Percentiles rank a stretch among this genome's conserved stretches.
phyloP scores from a whole-genome alignment of 108 stramenopile genomes.

The Cyclotella distinguenda region DNA sequence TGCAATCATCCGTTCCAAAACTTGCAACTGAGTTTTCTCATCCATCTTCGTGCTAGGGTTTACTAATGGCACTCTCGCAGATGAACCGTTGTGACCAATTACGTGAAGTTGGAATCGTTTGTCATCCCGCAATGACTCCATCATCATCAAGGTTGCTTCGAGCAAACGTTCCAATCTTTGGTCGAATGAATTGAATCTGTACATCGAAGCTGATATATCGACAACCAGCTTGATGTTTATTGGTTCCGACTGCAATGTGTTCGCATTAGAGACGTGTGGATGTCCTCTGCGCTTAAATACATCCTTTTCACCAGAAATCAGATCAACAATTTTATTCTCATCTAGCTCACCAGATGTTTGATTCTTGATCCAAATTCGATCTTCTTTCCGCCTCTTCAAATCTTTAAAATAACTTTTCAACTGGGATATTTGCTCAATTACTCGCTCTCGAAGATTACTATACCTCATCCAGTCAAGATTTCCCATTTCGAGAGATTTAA shows the following conservation, averaged over 20 bases:
- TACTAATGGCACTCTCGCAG: constrained; percentile 59
- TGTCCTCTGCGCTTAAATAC: constrained; percentile 84
- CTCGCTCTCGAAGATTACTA: constrained; percentile 47
- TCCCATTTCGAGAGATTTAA: constrained; percentile 81
- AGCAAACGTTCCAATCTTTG: constrained; percentile 70
- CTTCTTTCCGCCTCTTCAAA: constrained; percentile 53
- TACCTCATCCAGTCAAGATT: constrained; percentile 75
- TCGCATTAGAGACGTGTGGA: constrained; percentile 31
- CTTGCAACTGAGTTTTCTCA: constrained; percentile 57
- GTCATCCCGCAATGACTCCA: constrained; percentile 77
- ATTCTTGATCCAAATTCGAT: constrained; percentile 78
- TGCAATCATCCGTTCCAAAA: constrained; percentile 85
- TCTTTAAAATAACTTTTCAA: constrained; percentile 58
- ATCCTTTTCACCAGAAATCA: constrained; percentile 73
- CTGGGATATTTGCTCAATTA: constrained; percentile 58
- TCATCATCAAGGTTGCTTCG: constrained; percentile 84
- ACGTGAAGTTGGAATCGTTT: constrained; percentile 66
- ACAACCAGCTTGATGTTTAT: constrained; percentile 70
- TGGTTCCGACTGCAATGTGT: constrained; percentile 28
- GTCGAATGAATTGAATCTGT: constrained; percentile 89
- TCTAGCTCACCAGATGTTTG: constrained; percentile 87
- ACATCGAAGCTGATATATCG: constrained; percentile 85
- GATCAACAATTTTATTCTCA: constrained; percentile 83
- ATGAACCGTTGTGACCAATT: constrained; percentile 76
- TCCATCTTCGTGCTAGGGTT: constrained; percentile 54